phyloP scores from a whole-genome alignment of 805 yeast genomes.

The Teunomyces stri region DNA sequence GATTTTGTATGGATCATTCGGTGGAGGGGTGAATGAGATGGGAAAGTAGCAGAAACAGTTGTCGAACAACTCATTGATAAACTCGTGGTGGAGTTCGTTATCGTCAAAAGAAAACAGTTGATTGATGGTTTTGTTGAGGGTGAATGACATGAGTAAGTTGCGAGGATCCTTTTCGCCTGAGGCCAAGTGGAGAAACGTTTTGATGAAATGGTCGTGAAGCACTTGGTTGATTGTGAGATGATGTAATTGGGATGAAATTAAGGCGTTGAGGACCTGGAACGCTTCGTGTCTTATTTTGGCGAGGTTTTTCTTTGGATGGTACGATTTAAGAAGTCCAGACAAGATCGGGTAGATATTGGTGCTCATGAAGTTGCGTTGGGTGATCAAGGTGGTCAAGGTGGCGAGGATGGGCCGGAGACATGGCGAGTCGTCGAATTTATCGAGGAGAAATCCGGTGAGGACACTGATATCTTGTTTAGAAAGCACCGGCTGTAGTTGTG shows the following conservation, averaged over 20 bases:
- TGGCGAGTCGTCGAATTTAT: slow-evolving; percentile 65
- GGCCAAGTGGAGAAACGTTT: slow-evolving; percentile 64
- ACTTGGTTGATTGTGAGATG: slow-evolving; percentile 14
- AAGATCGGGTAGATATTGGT: slow-evolving; percentile 12
- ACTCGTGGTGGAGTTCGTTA: slow-evolving; percentile 35
- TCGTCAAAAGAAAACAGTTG: slow-evolving; percentile 26
- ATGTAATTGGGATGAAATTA: slow-evolving; percentile 28
- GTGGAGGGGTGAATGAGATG: slow-evolving; percentile 89
- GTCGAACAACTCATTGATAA: slow-evolving; percentile 74
- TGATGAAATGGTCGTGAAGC: slow-evolving; percentile 44
- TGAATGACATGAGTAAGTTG: slow-evolving; percentile 71
- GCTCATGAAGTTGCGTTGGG: slow-evolving; percentile 48
- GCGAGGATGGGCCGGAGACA: slow-evolving; percentile 50
- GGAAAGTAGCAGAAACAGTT: slow-evolving; percentile 94
- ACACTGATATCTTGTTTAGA: slow-evolving; percentile 50
- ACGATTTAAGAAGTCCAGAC: slow-evolving; percentile 17
- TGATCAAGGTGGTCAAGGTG: slow-evolving; percentile 53
- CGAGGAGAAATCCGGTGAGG: slow-evolving; percentile 54
- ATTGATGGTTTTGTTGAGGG: slow-evolving; percentile 49
- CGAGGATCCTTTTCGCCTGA: slow-evolving; percentile 94
- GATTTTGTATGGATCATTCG: slow-evolving; percentile 82
- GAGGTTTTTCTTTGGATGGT: slow-evolving; percentile 55
- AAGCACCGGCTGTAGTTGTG: slow-evolving; percentile 21
- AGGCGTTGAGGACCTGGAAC: slow-evolving; percentile 46
- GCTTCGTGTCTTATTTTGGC: slow-evolving; percentile 63